Evolutionary conservation across 2,329 filamentous ascomycete genomes (phyloP), one percentile per base, ranked within the genome.

Genomic region (Fusarium neocosmosporiellum): DNA sequence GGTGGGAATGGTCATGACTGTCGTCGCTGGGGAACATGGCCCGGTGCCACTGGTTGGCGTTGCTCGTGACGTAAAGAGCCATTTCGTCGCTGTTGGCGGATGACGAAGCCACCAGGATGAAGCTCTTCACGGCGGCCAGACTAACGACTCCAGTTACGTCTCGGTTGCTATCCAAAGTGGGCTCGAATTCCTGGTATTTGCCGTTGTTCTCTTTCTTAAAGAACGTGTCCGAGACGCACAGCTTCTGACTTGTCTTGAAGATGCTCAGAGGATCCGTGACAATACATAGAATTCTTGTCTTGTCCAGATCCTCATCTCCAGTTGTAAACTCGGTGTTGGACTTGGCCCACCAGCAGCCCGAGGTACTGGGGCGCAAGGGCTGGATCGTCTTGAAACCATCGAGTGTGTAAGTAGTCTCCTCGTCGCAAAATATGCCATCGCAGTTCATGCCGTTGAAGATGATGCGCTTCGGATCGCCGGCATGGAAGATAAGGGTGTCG

Each of bases 311-410:
- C 2, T 88, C 83, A 62, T 91, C 83, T 68, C 92, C 92, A 13
- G 91, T 91, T 36, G 89, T 89, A 80, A 99, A 98, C 46, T 91
- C 83, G 7, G 89, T 87, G 14, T 93, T 91, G 16, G 90, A 90
- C 79, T 94, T 94, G 59, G 96, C 96, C 94, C 96, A 99, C 81
- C 92, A 90, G 81, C 96, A 99, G 69, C 93, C 92, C 57, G 90
- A 86, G 3, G 93, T 93, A 74, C 91, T 88, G 46, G 88, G 86
- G 60, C 92, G 88, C 67, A 98, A 86, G 7, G 87, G 82, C 73
- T 93, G 88, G 59, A 90, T 88, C 7, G 88, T 88, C 72, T 92
- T 87, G 85, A 99, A 99, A 73, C 94, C 94, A 81, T 98, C 92
- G 16, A 88, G 91, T 4, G 96, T 98, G 81, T 98, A 98, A 79